phyloP scores from a whole-genome alignment of 2,329 filamentous ascomycete species.

The Tolypocladium cylindrosporum region DNA sequence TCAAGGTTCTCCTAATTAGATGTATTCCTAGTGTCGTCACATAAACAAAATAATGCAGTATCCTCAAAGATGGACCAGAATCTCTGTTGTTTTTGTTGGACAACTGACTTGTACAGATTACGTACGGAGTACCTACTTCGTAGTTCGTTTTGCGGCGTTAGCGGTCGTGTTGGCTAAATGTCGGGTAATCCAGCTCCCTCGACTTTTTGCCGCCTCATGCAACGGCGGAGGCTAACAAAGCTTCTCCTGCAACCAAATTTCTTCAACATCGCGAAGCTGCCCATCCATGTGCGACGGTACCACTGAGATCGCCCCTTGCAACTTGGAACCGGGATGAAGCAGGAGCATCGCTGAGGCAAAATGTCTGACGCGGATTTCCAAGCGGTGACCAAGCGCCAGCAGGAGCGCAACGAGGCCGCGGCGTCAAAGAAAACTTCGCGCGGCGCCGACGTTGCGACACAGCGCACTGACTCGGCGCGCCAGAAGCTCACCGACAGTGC shows the following conservation, averaged over 20 bases:
- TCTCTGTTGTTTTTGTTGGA: neutral
- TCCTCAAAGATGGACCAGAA: neutral
- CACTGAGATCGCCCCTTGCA: slow-evolving; percentile 22
- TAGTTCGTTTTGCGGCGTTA: too few species aligned
- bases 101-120: neutral
- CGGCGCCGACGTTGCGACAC: slow-evolving; percentile 66
- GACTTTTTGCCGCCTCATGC: slow-evolving; percentile 22
- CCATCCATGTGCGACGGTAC: slow-evolving; percentile 27
- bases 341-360: slow-evolving; percentile 25
- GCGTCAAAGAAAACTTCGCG: slow-evolving; percentile 73
- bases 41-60: neutral
- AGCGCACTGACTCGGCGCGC: slow-evolving; percentile 84
- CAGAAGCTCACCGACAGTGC: slow-evolving; percentile 82
- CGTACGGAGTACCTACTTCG: too few species aligned
- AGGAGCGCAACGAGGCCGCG: slow-evolving; percentile 78
- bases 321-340: slow-evolving; percentile 33
- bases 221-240: slow-evolving; percentile 6
- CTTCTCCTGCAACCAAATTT: slow-evolving; percentile 8
- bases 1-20: neutral
- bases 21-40: neutral
- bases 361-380: slow-evolving; percentile 81
- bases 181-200: slow-evolving; percentile 11
- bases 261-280: slow-evolving; percentile 10
- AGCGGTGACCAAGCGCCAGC: slow-evolving; percentile 76
- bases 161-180: slow-evolving; percentile 18